phyloP scores from a whole-genome alignment of 495 filamentous ascomycete species.

The Daldinia concentrica region DNA sequence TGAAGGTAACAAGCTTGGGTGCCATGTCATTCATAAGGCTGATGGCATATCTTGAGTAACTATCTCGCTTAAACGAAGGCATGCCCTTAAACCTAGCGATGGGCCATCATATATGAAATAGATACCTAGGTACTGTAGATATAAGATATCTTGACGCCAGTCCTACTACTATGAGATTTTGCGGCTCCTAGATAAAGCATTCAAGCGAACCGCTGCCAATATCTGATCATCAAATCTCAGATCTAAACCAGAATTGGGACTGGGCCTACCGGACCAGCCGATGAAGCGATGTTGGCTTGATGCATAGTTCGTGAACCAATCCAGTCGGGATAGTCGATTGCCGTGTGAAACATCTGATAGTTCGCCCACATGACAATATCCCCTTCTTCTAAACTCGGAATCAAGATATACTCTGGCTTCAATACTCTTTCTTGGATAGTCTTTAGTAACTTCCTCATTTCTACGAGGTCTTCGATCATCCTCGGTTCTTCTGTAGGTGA shows the following conservation, averaged over 20 bases:
- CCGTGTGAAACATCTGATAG: conserved; percentile 49
- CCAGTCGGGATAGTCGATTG: conserved; percentile 48
- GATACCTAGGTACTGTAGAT: neutral
- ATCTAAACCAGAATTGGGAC: conserved; percentile 11
- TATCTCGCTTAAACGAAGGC: neutral
- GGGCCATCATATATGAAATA: neutral
- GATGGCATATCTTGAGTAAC: neutral
- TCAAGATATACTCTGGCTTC: conserved; percentile 43
- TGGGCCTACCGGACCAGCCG: conserved; percentile 28
- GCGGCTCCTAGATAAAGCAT: neutral
- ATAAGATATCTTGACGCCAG: neutral
- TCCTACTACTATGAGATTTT: neutral
- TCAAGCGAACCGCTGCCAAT: neutral
- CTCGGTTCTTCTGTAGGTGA: conserved; percentile 43
- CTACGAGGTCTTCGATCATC: conserved; percentile 46
- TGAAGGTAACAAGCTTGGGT: neutral
- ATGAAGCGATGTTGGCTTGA: conserved; percentile 49
- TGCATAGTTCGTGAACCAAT: conserved; percentile 51
- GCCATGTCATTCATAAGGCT: neutral
- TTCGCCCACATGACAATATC: conserved; percentile 52
- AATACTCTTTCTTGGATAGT: conserved; percentile 40
- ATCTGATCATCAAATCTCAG: neutral
- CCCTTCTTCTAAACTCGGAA: conserved; percentile 44
- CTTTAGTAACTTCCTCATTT: conserved; percentile 44
- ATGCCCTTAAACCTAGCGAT: neutral